Base-by-base conservation (phyloP, 129 eudicot genomes). In the Chrysanthemum lavandulifolium region DNA sequence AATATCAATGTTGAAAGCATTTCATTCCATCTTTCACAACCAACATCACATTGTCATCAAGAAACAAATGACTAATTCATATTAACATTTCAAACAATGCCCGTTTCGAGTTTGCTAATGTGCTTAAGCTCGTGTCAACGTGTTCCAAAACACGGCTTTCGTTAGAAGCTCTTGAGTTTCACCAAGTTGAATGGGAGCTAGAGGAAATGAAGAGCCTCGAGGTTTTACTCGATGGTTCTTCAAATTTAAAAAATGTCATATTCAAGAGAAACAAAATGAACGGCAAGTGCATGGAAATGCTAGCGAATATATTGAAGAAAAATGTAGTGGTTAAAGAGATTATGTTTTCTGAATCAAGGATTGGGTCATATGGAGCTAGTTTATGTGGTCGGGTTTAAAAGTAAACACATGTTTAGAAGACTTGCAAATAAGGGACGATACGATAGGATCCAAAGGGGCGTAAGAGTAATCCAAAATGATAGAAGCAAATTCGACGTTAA, bases 391-490 rank as follows among this genome's bases (percentile, higher is more conserved):
- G 14, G 96, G 90, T 59, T 82, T 93, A 0, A 89, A 78, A 83
- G 78, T 80, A n/a, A 93, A 93, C 67, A 75, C 54, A 11, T 72
- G 90, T 76, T 74, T 93, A 75, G 87, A 93, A 51, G 98, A 89
- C 74, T 60, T 89, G 72, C 96, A 89, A 56, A 87, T 93, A 75
- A 87, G 96, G 96, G 96, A 93, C 69, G 96, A 89, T 74, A 83
- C 92, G 0, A 93, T 93, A 18, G 95, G 96, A 40, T 83, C 91
- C 3, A 87, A 87, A 58, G 98, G 98, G 15, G 92, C 98, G 14
- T 96, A 93, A 74, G 92, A 89, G 74, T 79, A 89, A 15, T 89
- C 98, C 0, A 89, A 87, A 72, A 87, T 87, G 98, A 89, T 93
- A 1, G 98, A 93, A 82, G 87, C 79, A 6, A 93, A 93, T 64